Percentiles rank a stretch among this genome's conserved stretches.
Evolutionary conservation across 1,284 basidiomycete genomes (phyloP).

Genomic region (Cutaneotrichosporon mucoides): DNA sequence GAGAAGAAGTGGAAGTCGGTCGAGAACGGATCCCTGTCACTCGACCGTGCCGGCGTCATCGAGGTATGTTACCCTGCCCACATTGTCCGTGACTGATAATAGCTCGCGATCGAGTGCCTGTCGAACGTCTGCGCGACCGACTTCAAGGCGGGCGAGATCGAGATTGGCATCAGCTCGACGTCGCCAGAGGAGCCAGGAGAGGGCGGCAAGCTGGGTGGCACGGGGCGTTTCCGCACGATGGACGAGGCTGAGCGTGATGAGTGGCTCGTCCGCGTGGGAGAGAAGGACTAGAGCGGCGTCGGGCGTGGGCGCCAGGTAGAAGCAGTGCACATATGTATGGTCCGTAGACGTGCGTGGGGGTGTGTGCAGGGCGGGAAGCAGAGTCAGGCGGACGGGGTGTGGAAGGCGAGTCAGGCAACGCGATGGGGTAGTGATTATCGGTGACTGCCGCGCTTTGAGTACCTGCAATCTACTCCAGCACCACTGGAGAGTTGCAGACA

Average conservation of each 20-base stretch:
- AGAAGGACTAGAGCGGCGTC: constrained; percentile 66
- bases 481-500: no score
- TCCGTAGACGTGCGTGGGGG: neutral
- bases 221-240: constrained; percentile 79
- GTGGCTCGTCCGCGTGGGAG: constrained; percentile 82
- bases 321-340: constrained; percentile 4
- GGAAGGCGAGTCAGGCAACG: no score
- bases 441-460: neutral
- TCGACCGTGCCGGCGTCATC: constrained; percentile 77
- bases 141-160: constrained; percentile 66
- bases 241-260: constrained; percentile 75
- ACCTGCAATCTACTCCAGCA: neutral
- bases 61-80: constrained; percentile 61
- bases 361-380: neutral
- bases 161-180: constrained; percentile 53
- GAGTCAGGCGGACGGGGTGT: neutral
- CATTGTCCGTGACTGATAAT: no score
- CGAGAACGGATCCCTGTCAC: constrained; percentile 59
- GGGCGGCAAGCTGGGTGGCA: constrained; percentile 46
- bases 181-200: constrained; percentile 36
- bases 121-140: constrained; percentile 91
- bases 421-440: neutral
- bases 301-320: neutral
- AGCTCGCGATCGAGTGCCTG: constrained; percentile 92
- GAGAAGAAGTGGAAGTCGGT: constrained; percentile 99